Percentiles rank a stretch among this genome's conserved stretches.
phyloP scores from a whole-genome alignment of 2,329 filamentous ascomycete genomes.

The Calonectria leucothoes region DNA sequence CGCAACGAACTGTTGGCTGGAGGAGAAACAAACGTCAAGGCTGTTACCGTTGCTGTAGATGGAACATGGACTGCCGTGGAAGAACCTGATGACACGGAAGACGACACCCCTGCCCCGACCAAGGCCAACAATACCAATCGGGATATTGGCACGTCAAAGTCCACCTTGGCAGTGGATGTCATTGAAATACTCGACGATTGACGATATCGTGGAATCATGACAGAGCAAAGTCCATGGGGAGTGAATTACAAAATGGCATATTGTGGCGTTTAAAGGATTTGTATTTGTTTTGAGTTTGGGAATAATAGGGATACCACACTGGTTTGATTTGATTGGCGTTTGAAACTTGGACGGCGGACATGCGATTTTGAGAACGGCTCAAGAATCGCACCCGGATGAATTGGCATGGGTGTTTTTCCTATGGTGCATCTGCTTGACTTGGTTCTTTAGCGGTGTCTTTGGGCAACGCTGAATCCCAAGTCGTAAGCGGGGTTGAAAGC shows the following conservation, averaged over 20 bases:
- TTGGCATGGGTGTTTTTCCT: not conserved
- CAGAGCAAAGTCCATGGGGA: not conserved
- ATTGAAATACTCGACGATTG: constrained; percentile 45
- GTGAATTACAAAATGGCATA: not conserved
- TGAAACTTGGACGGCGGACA: not conserved
- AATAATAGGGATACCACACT: constrained; percentile 34
- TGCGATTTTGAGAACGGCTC: not conserved
- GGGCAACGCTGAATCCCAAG: not conserved
- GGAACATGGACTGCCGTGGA: constrained; percentile 49
- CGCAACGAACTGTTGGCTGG: constrained; percentile 59
- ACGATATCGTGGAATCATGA: not conserved
- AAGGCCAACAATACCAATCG: not conserved
- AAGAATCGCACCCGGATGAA: not conserved
- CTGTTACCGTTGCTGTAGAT: constrained; percentile 43
- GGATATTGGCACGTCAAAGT: constrained; percentile 17
- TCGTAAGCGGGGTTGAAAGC: not conserved
- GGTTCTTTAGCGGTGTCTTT: constrained; percentile 7
- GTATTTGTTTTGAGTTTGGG: constrained; percentile 12
- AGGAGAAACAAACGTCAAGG: constrained; percentile 40
- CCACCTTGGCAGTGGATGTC: constrained; percentile 26
- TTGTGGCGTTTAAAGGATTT: constrained; percentile 24
- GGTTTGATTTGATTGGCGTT: constrained; percentile 31
- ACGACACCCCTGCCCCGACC: constrained; percentile 33
- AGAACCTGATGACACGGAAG: constrained; percentile 45
- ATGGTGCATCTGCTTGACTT: not conserved